Conservation (phyloP, 2,329 filamentous ascomycete genomes). For the Coniochaeta sp. region DNA sequence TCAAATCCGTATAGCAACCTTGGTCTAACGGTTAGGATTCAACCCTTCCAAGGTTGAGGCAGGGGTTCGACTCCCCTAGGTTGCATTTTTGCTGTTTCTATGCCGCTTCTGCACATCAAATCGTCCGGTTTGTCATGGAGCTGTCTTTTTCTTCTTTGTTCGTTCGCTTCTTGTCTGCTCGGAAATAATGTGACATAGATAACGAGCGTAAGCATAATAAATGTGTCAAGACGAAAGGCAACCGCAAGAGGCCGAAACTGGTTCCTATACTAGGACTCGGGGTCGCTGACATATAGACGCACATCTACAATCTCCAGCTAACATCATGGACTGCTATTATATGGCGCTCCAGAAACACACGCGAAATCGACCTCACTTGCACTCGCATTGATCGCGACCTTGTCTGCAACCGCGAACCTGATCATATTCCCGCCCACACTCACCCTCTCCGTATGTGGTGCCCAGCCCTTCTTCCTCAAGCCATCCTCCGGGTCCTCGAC, state of each 20-base stretch:
- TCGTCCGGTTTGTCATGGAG: no score
- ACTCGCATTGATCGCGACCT: slow-evolving; percentile 8
- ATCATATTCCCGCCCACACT: slow-evolving; percentile 9
- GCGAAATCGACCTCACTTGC: slow-evolving; percentile 11
- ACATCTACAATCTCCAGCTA: no score
- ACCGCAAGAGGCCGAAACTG: no score
- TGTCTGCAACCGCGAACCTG: slow-evolving; percentile 7
- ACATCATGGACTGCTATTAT: slow-evolving; percentile 10
- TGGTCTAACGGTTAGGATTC: slow-evolving; percentile 1
- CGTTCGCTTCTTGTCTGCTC: no score
- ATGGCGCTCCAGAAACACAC: slow-evolving; percentile 9
- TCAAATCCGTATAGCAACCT: background rate
- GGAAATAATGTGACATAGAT: no score
- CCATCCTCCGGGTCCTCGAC: slow-evolving; percentile 14
- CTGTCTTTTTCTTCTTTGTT: no score
- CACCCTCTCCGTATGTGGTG: slow-evolving; percentile 9
- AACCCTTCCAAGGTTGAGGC: slow-evolving; percentile 1
- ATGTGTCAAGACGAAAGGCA: no score
- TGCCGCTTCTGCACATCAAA: background rate
- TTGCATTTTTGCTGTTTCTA: background rate
- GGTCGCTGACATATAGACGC: no score
- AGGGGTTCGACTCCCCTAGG: background rate
- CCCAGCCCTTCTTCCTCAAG: slow-evolving; percentile 13
- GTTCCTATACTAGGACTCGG: no score
- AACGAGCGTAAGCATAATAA: no score